Conservation (phyloP, 2,329 filamentous ascomycete genomes). For the Fusarium metavorans region DNA sequence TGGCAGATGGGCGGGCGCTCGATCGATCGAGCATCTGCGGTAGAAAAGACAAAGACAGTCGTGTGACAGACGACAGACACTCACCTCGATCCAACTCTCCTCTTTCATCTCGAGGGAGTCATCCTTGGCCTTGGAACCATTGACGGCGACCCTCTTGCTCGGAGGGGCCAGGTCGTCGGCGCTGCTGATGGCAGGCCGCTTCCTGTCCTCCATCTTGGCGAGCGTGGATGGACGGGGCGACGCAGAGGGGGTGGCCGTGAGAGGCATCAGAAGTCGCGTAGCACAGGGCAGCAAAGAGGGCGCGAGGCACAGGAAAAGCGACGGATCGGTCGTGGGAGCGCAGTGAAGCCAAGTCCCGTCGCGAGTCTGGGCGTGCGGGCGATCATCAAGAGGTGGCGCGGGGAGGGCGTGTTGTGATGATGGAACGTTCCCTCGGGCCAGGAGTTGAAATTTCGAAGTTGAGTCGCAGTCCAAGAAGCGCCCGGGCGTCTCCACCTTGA, state of each 20-base stretch:
- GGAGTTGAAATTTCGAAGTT: slow-evolving; percentile 61
- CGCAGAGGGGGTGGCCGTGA: slow-evolving; percentile 80
- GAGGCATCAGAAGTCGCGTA: slow-evolving; percentile 80
- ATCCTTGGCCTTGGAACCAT: slow-evolving; percentile 74
- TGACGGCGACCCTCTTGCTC: slow-evolving; percentile 90
- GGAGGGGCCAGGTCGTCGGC: slow-evolving; percentile 88
- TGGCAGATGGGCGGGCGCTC: slow-evolving; percentile 23
- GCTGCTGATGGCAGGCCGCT: slow-evolving; percentile 87
- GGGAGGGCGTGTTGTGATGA: slow-evolving; percentile 49
- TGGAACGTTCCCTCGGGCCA: slow-evolving; percentile 51
- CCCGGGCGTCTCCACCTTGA: slow-evolving; percentile 47
- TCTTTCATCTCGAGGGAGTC: slow-evolving; percentile 68
- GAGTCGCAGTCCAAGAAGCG: slow-evolving; percentile 54
- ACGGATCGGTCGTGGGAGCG: slow-evolving; percentile 44
- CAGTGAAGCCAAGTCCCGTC: slow-evolving; percentile 52
- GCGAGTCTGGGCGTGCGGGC: slow-evolving; percentile 47
- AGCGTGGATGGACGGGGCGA: slow-evolving; percentile 82
- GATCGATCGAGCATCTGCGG: slow-evolving; percentile 14
- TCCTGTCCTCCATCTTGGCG: slow-evolving; percentile 99
- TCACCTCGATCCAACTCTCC: slow-evolving; percentile 74
- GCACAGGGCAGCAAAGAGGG: slow-evolving; percentile 55
- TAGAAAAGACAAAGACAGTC: slow-evolving; percentile 40
- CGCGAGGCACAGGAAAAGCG: slow-evolving; percentile 49
- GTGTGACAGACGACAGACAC: slow-evolving; percentile 66
- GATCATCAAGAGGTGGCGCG: slow-evolving; percentile 52